Evolutionary conservation across 1,284 basidiomycete genomes (phyloP), one percentile per base, ranked within the genome.

Genomic region (Heimioporus punctisporus): DNA sequence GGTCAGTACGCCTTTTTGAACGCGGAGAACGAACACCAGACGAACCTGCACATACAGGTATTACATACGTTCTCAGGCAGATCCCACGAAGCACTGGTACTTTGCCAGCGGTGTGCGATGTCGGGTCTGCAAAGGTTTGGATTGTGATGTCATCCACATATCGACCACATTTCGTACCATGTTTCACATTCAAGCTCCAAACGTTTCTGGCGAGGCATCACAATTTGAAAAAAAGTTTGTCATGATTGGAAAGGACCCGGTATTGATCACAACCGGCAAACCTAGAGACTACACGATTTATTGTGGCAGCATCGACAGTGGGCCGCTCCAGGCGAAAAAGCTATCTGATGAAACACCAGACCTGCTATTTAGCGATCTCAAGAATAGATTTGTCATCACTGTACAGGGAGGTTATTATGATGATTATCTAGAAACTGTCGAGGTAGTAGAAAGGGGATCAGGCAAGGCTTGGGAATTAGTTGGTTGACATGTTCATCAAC

Each of bases 1-100:
- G 53, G 54, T 55, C n/a, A 47, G 49, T 30, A n/a, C n/a, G n/a
- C 14, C 14, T 31, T 31, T 31, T 31, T 31, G 30, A 31, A 31
- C 30, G 8, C 30, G 14, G 30, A 14, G 30, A 8, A 31, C 14
- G 30, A 9, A 9, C 30, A 31, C 8, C 30, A 31, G 9, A 9
- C 30, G 14, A 14, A 14, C 30, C 21, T 7, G n/a, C 26, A 14
- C n/a, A 6, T 3, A 40, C 9, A 51, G 50, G 43, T 51, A 45
- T 19, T 46, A 45, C 30, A 28, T 51, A 45, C 50, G 43, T 6
- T 45, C 43, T 3, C 30, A 46, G 23, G 21, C 8, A 19, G 31
- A 45, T 26, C 42, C 34, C 7, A n/a, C 19, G 10, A 37, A 24
- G n/a, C 42, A 46, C 50, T 51, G 50, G 50, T 51, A 51, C 25